phyloP scores from a whole-genome alignment of 2,329 filamentous ascomycete species.

The Trichoderma atrobrunneum region DNA sequence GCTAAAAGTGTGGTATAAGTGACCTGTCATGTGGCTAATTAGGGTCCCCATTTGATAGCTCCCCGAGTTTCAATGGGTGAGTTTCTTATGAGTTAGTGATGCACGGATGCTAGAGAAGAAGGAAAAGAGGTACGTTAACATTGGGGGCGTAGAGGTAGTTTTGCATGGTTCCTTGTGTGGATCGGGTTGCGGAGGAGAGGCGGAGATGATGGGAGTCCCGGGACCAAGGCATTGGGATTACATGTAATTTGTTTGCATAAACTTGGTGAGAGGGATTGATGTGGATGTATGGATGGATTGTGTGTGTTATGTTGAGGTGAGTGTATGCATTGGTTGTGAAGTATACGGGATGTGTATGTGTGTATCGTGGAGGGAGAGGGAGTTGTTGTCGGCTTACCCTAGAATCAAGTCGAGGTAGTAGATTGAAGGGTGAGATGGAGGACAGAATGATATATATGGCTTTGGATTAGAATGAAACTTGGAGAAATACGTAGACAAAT shows the following conservation, averaged over 20 bases:
- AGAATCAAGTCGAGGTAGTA: background rate
- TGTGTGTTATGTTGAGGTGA: background rate
- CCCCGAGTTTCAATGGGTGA: background rate
- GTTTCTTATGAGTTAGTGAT: background rate
- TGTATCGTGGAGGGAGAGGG: background rate
- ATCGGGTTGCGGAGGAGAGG: background rate
- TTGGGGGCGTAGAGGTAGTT: background rate
- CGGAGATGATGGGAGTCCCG: background rate
- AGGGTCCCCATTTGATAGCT: background rate
- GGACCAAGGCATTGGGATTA: background rate
- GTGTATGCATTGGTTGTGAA: background rate
- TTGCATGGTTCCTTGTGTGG: background rate
- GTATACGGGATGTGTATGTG: background rate
- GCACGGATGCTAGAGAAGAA: background rate
- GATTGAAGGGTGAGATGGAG: background rate
- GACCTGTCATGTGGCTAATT: background rate
- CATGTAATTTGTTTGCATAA: background rate
- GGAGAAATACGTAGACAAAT: background rate
- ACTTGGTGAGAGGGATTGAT: background rate
- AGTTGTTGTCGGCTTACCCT: background rate
- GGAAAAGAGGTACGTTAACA: background rate
- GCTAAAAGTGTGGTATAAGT: background rate
- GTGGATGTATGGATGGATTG: background rate
- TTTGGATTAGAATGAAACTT: background rate
- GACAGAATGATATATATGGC: background rate